A percentile compares a stretch with the other conserved stretches of the same genome.
Evolutionary conservation across 371 early-diverging fungal species (phyloP).

Genomic region (Parasitella parasitica): DNA sequence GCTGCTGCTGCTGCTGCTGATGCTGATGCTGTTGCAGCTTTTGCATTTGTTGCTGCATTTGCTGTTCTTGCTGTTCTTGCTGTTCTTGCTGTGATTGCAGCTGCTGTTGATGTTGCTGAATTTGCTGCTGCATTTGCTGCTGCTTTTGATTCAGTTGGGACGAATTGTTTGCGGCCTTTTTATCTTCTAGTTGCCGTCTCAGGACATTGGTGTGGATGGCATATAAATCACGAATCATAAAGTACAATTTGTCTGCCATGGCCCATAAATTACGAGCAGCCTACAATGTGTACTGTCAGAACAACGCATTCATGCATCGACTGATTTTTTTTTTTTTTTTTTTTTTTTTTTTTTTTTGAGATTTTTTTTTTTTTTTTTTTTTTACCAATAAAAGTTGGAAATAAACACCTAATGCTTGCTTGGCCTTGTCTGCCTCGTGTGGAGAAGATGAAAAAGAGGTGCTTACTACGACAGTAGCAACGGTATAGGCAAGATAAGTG

Average conservation of each 20-base stretch:
- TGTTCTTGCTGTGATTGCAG: neutral
- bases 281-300: conserved; percentile 18
- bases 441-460: conserved; percentile 47
- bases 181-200: neutral
- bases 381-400: conserved; percentile 49
- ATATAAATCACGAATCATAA: conserved; percentile 61
- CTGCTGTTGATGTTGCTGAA: neutral
- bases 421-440: conserved; percentile 48
- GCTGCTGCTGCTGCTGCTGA: neutral
- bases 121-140: neutral
- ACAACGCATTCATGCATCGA: too few species aligned
- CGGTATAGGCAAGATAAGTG: conserved; percentile 56
- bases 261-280: conserved; percentile 58
- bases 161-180: neutral
- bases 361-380: too few species aligned
- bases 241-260: conserved; percentile 62
- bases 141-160: neutral
- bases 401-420: conserved; percentile 46
- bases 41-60: neutral
- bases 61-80: neutral
- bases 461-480: conserved; percentile 59
- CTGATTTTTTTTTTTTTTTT: too few species aligned
- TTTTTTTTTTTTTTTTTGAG: too few species aligned
- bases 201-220: conserved; percentile 45
- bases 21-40: neutral